Percentiles rank a stretch among this genome's conserved stretches.
Conservation (phyloP, 306 rosid genomes). For the Benincasa hispida region DNA sequence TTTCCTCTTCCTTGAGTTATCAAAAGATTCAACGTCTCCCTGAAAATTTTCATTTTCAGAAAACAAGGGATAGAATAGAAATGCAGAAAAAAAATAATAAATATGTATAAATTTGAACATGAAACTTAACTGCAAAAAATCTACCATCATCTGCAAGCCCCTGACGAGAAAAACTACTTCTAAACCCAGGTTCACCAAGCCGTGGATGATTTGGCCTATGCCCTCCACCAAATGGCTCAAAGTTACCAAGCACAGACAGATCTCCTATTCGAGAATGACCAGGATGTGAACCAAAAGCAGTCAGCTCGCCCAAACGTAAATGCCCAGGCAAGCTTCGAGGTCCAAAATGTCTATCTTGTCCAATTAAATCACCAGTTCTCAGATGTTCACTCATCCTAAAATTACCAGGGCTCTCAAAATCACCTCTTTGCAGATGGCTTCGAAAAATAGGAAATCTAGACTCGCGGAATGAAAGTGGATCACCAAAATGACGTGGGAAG, state of each 20-base stretch:
- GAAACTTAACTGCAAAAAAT: conserved; percentile 59
- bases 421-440: conserved; percentile 51
- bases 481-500: conserved; percentile 44
- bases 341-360: conserved; percentile 56
- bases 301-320: conserved; percentile 45
- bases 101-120: background rate
- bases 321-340: conserved; percentile 52
- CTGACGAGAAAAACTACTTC: conserved; percentile 76
- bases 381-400: conserved; percentile 56
- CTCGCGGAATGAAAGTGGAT: conserved; percentile 43
- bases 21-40: conserved; percentile 68
- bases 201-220: conserved; percentile 52
- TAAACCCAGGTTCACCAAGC: conserved; percentile 92
- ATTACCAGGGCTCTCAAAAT: conserved; percentile 62
- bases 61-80: background rate
- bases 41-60: conserved; percentile 24
- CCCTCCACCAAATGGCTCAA: conserved; percentile 51
- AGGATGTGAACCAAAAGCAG: conserved; percentile 54
- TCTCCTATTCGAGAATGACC: conserved; percentile 54
- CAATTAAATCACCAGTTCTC: conserved; percentile 47
- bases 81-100: background rate
- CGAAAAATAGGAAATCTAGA: conserved; percentile 51
- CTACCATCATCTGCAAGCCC: conserved; percentile 63
- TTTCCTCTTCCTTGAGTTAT: conserved; percentile 62
- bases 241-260: conserved; percentile 46